phyloP scores from a whole-genome alignment of 495 filamentous ascomycete genomes.

The Podospora australis region DNA sequence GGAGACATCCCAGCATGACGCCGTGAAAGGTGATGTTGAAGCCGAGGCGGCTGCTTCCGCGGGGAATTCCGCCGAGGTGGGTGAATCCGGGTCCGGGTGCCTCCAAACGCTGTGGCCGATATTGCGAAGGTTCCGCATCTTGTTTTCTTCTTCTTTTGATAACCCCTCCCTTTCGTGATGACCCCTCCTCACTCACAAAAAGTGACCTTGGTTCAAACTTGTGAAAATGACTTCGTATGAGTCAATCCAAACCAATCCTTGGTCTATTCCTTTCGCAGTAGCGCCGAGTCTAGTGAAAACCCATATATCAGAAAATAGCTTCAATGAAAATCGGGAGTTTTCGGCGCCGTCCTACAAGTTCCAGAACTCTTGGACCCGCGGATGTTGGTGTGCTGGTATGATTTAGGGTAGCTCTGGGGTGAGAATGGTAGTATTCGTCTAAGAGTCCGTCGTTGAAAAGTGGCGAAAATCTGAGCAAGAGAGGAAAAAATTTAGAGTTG shows the following conservation, averaged over 20 bases:
- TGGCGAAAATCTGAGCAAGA: neutral
- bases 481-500: conserved; percentile 1
- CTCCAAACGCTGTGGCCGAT: conserved; percentile 56
- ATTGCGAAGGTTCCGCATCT: conserved; percentile 76
- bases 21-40: conserved; percentile 47
- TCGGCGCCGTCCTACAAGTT: conserved; percentile 8
- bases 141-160: conserved; percentile 14
- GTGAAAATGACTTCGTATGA: conserved; percentile 1
- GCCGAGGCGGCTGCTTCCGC: conserved; percentile 21
- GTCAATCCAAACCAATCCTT: no score
- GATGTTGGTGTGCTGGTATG: no score
- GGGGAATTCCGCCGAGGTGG: conserved; percentile 18
- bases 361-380: neutral
- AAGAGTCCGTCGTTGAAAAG: neutral
- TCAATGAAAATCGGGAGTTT: conserved; percentile 12
- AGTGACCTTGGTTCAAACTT: no score
- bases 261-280: no score
- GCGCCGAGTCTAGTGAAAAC: neutral
- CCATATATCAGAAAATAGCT: conserved; percentile 6
- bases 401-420: neutral
- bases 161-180: no score
- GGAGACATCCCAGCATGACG: conserved; percentile 69
- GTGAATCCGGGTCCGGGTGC: conserved; percentile 35
- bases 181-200: no score
- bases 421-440: conserved; percentile 3